Base-by-base conservation (phyloP, 2,329 filamentous ascomycete genomes). In the Alternaria sp. region DNA sequence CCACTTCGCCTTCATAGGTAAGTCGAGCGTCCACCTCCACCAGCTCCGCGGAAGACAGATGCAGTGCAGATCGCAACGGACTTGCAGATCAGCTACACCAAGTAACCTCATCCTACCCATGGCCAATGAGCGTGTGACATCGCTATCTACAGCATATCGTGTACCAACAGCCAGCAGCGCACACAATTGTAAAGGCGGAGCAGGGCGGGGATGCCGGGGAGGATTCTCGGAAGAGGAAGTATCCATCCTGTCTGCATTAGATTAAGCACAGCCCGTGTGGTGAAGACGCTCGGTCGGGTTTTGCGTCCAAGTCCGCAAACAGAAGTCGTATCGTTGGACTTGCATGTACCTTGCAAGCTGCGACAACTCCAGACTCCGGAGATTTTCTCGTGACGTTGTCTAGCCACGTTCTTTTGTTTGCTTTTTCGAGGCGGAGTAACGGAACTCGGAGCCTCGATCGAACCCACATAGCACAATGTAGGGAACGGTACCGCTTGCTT, bases 61-160 rank as follows among this genome's bases (percentile, higher is more conserved):
- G 65, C 56, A 57, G 43, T 30, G 65, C 46, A 67, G 65, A 67
- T 65, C 62, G n/a, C 55, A 50, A 60, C 58, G 55, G 58, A 53
- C 58, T 52, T 57, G 64, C 55, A 66, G 64, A 64, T 66, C 64
- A 59, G 51, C 50, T 19, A 49, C 55, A 46, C 59, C 47, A 59
- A 28, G 19, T 28, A 40, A 62, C 28, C 30, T 44, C 28, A 43
- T 49, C 19, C 23, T 53, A 21, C 17, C 17, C 9, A 62, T 25
- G 30, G 47, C 59, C 59, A 62, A 58, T 62, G 28, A 43, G 17
- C 49, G 17, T 17, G 26, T 9, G 13, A 43, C n/a, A 10, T 23
- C n/a, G 3, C 10, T 25, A 28, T 50, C 30, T 50, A 19, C 49
- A 32, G 25, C 23, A 15, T 32, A 17, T 56, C 9, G 13, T 17